Evolutionary conservation across 2,329 filamentous ascomycete species (phyloP).

Genomic region (Fusarium pseudonygamai): DNA sequence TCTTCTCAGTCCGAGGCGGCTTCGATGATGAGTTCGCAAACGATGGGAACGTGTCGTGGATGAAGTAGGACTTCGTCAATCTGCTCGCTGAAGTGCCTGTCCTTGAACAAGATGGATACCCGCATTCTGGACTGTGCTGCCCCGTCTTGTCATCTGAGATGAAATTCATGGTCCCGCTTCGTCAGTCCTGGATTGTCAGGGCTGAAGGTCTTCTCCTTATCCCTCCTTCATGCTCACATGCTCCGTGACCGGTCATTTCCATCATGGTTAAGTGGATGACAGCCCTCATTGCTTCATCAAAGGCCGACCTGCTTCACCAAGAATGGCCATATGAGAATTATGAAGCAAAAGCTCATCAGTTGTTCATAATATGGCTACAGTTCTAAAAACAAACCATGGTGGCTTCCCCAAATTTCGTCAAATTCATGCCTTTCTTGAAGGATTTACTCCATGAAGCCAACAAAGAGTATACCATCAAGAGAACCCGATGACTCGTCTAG

Average conservation of each 20-base stretch:
- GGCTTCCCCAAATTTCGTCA: conserved; percentile 11
- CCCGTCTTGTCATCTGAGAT: background rate
- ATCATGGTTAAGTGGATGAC: background rate
- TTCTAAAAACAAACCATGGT: conserved; percentile 16
- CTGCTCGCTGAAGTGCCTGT: conserved; percentile 6
- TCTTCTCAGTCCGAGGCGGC: conserved; percentile 15
- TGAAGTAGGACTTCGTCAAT: conserved; percentile 7
- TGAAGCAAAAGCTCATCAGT: background rate
- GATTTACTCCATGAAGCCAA: conserved; percentile 17
- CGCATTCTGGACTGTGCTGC: background rate
- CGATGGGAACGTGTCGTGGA: conserved; percentile 12
- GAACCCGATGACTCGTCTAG: background rate
- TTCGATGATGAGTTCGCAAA: conserved; percentile 24
- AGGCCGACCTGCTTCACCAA: background rate
- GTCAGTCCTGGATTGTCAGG: conserved; percentile 34
- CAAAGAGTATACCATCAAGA: conserved; percentile 2
- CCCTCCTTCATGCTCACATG: conserved; percentile 10
- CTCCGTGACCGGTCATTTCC: conserved; percentile 1
- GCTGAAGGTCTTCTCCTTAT: conserved; percentile 15
- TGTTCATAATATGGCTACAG: background rate
- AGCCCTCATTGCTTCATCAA: background rate
- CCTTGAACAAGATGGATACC: background rate
- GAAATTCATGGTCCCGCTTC: background rate
- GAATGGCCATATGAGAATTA: background rate
- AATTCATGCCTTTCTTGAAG: conserved; percentile 21